These are phyloP conservation scores for Circinella umbellata DNA, from an alignment of 371 early-diverging fungal species.

Conservation along the genomic window DNA sequence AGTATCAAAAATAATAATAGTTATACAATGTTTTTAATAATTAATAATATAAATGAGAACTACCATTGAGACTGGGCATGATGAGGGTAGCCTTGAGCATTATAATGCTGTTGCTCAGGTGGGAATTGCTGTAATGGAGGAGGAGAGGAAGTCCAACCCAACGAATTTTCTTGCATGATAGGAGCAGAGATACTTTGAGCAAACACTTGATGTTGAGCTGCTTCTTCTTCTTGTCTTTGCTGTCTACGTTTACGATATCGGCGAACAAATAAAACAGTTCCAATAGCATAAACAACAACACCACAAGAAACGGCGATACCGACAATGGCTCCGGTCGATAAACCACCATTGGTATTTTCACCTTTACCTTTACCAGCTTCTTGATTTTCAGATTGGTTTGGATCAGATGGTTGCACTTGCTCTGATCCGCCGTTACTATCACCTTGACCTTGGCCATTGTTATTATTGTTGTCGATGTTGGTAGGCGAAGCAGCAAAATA, in stretches of 20 bases:
- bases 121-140: conserved; percentile 13
- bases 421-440: background rate
- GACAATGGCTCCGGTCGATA: conserved; percentile 45
- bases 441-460: background rate
- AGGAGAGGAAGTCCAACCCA: conserved; percentile 21
- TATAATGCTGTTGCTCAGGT: no score
- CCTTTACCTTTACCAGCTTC: background rate
- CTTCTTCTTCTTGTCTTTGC: conserved; percentile 32
- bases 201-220: conserved; percentile 41
- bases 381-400: background rate
- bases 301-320: conserved; percentile 52
- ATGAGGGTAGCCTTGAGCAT: background rate
- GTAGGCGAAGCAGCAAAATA: conserved; percentile 29
- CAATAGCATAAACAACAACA: conserved; percentile 47
- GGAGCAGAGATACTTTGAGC: conserved; percentile 31
- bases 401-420: background rate
- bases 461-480: conserved; percentile 1
- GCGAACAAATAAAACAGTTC: conserved; percentile 35
- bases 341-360: background rate
- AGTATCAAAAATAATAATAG: no score
- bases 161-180: conserved; percentile 31
- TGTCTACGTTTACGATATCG: conserved; percentile 41
- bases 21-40: background rate
- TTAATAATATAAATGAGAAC: background rate
- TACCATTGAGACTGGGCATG: conserved; percentile 15